phyloP scores from a whole-genome alignment of 768 basidiomycete genomes.

The Termitomyces sp. region DNA sequence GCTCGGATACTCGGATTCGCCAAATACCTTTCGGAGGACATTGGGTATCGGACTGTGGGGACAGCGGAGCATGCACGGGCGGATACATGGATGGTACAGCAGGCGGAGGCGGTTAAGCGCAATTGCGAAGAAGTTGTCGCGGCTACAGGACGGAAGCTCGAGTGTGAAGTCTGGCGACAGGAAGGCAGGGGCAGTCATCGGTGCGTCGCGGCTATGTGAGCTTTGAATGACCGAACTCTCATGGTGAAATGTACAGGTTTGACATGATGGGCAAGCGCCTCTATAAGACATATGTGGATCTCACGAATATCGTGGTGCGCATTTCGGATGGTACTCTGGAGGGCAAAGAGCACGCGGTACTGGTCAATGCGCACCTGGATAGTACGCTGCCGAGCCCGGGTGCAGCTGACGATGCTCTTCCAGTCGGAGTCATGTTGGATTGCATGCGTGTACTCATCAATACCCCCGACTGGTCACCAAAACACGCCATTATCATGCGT shows the following conservation, averaged over 20 bases:
- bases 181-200: conserved; percentile 84
- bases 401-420: conserved; percentile 83
- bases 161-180: conserved; percentile 92
- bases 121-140: conserved; percentile 57
- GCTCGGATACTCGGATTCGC: conserved; percentile 59
- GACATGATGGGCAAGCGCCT: conserved; percentile 87
- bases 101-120: conserved; percentile 56
- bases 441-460: conserved; percentile 72
- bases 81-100: conserved; percentile 76
- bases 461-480: conserved; percentile 68
- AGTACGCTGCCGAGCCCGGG: conserved; percentile 72
- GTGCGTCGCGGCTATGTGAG: conserved; percentile 40
- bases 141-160: conserved; percentile 51
- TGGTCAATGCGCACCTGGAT: conserved; percentile 89
- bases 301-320: conserved; percentile 88
- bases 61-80: conserved; percentile 84
- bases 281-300: conserved; percentile 82
- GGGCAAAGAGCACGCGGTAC: conserved; percentile 77
- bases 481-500: conserved; percentile 81
- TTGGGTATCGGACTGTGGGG: conserved; percentile 90
- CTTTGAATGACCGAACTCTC: neutral
- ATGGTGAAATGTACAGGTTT: conserved; percentile 48
- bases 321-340: conserved; percentile 72
- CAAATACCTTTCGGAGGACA: conserved; percentile 74
- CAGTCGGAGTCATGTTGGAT: conserved; percentile 92